Base-by-base conservation (phyloP, 208 protist species). In the Vickermania ingenoplastis region DNA sequence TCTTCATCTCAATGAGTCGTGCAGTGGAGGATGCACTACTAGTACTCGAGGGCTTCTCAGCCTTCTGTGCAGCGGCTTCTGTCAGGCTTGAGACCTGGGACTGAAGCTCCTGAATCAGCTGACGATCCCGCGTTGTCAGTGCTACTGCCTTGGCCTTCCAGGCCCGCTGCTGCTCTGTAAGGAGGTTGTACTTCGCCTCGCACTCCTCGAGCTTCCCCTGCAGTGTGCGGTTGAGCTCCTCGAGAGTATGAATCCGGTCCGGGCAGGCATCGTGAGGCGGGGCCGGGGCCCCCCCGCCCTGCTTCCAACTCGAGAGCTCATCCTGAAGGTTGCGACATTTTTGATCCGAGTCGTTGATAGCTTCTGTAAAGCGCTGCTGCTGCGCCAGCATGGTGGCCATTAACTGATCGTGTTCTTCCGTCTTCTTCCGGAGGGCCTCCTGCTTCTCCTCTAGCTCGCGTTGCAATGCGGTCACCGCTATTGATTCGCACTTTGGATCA, bases 121-220 rank as follows among this genome's bases (percentile, higher is more conserved):
- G 26, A 0, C 41, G 36, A 17, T 45, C 36, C 36, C 36, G 7
- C 36, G 7, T 7, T 7, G 36, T 45, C 11, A 61, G 28, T 4
- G 31, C 36, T 29, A 50, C 3, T 0, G 53, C 61, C 21, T 60
- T 41, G 1, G 27, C n/a, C 53, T 61, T 30, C 25, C 57, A 22
- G 0, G 60, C 60, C 5, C 27, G 13, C 60, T 23, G 41, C 51
- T 3, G 51, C 50, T 21, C 41, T 51, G n/a, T 22, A 2, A 53
- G 57, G 17, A 17, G 7, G 11, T 45, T 17, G 7, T n/a, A n/a
- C 36, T 17, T 45, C 11, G 7, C 11, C 11, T 7, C 36, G 7
- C 11, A 45, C 36, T 45, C 36, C 7, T 45, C 36, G 36, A 45
- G 36, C 7, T 17, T 45, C 36, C 17, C 17, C 17, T 45, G 36